These are phyloP conservation scores for Aspergillus sp. DNA, from an alignment of 2,329 filamentous ascomycete genomes.

Conservation along the genomic window DNA sequence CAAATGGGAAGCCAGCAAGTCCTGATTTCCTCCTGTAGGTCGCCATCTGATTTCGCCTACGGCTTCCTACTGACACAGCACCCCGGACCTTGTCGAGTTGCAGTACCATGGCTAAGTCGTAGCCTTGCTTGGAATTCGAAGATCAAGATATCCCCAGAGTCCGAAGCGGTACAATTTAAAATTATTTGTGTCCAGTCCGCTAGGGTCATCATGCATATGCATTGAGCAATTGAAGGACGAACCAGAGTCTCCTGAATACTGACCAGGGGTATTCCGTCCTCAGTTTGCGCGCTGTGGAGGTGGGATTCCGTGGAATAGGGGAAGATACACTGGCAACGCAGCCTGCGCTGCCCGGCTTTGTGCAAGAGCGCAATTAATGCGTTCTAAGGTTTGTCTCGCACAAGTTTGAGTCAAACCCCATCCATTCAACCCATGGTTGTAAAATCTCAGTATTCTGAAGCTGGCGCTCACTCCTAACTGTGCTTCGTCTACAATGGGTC, in stretches of 20 bases:
- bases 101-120: conserved; percentile 17
- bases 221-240: neutral
- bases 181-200: neutral
- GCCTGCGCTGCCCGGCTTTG: neutral
- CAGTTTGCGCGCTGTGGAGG: neutral
- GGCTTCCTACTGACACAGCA: neutral
- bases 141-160: neutral
- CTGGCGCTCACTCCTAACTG: neutral
- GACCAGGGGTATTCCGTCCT: neutral
- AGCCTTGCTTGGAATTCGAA: neutral
- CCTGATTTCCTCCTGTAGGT: neutral
- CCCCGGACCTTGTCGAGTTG: conserved; percentile 22
- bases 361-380: neutral
- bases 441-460: neutral
- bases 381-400: conserved; percentile 10
- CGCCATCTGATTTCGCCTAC: neutral
- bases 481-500: conserved; percentile 3
- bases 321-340: neutral
- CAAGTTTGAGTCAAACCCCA: conserved; percentile 9
- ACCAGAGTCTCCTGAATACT: neutral
- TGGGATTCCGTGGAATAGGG: neutral
- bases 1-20: conserved; percentile 2
- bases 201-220: neutral
- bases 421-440: neutral
- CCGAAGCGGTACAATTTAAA: neutral